Evolutionary conservation across 768 basidiomycete genomes (phyloP).

Genomic region (Naematelia aurantialba): DNA sequence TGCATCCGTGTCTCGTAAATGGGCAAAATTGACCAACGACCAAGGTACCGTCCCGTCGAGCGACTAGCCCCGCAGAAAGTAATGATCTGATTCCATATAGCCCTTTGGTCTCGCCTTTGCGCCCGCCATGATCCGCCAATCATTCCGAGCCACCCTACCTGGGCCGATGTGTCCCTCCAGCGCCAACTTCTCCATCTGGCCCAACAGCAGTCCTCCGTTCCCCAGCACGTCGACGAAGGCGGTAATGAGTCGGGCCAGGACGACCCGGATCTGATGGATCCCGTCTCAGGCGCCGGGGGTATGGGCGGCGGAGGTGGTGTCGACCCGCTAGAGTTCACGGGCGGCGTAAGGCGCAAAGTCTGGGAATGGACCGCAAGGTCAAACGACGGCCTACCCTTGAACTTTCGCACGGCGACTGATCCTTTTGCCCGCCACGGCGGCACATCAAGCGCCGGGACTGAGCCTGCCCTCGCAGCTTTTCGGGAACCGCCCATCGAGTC

Average conservation of each 20-base stretch:
- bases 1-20: slow-evolving; percentile 22
- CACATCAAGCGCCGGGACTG: background rate
- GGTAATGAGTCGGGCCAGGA: slow-evolving; percentile 2
- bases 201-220: slow-evolving; percentile 1
- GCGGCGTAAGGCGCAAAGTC: slow-evolving; percentile 25
- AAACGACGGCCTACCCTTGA: background rate
- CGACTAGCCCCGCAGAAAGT: background rate
- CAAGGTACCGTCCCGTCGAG: slow-evolving; percentile 19
- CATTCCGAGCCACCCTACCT: slow-evolving; percentile 24
- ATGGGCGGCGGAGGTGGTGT: slow-evolving; percentile 25
- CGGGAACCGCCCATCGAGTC: slow-evolving; percentile 27
- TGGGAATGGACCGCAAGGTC: slow-evolving; percentile 25
- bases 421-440: background rate
- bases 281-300: slow-evolving; percentile 19
- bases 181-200: slow-evolving; percentile 17
- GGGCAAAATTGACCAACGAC: slow-evolving; percentile 29
- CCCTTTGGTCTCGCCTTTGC: slow-evolving; percentile 32
- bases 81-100: slow-evolving; percentile 15
- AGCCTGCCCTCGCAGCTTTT: background rate
- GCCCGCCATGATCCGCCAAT: slow-evolving; percentile 21
- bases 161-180: slow-evolving; percentile 29
- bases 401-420: background rate
- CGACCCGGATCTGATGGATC: slow-evolving; percentile 13
- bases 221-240: slow-evolving; percentile 14
- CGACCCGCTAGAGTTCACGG: slow-evolving; percentile 6